phyloP scores from a whole-genome alignment of 331 rosid species.

The Pyracantha coccinea region DNA sequence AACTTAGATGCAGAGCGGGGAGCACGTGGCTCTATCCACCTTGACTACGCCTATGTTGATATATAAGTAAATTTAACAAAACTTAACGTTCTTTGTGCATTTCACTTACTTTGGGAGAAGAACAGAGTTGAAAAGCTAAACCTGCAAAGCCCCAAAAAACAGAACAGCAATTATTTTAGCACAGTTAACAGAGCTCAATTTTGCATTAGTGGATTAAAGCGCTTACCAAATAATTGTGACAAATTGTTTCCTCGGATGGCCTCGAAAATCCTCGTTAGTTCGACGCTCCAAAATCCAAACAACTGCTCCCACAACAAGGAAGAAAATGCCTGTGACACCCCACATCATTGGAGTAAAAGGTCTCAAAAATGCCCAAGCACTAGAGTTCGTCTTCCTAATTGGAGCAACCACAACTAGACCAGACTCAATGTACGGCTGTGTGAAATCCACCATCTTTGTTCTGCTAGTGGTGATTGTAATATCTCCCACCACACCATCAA shows the following conservation, averaged over 20 bases:
- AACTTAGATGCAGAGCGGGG: no score
- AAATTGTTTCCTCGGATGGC: constrained; percentile 45
- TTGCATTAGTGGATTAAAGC: background rate
- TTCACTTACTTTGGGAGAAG: constrained; percentile 53
- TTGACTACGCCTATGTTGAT: no score
- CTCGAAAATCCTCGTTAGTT: constrained; percentile 48
- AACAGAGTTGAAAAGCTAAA: constrained; percentile 72
- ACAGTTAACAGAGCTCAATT: no score
- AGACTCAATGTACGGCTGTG: no score
- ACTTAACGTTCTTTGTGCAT: background rate
- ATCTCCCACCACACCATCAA: constrained; percentile 19
- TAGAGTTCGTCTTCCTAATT: no score
- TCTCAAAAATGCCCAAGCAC: no score
- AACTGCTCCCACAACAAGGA: constrained; percentile 50
- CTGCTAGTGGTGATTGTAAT: no score
- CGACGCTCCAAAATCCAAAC: constrained; percentile 68
- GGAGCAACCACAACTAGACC: no score
- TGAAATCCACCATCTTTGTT: no score
- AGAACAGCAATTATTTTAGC: no score
- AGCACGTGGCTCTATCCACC: no score
- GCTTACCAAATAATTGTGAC: constrained; percentile 53
- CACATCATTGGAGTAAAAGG: constrained; percentile 38
- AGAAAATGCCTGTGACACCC: constrained; percentile 46
- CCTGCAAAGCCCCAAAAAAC: constrained; percentile 23
- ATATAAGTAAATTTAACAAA: no score